Conservation (phyloP, 1,284 basidiomycete genomes). For the Tilletia indica region DNA sequence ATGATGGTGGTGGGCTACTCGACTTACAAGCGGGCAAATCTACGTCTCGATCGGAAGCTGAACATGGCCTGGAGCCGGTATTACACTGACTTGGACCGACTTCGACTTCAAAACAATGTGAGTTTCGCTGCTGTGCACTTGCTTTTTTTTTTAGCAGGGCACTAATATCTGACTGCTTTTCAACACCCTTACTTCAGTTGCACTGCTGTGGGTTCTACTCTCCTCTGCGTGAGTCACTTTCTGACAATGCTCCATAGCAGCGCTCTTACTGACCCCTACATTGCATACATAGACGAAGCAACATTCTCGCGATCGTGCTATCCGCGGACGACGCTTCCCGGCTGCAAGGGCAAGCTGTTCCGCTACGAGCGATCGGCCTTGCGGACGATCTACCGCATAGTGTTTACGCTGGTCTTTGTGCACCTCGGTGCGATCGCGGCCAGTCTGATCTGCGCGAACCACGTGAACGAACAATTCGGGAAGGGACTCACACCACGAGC, state of each 20-base stretch:
- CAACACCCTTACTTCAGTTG: constrained; percentile 32
- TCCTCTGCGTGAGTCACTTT: constrained; percentile 44
- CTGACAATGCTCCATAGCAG: background rate
- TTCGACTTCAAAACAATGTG: constrained; percentile 41
- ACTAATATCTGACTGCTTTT: background rate
- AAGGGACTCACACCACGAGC: constrained; percentile 26
- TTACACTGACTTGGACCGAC: constrained; percentile 40
- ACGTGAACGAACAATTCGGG: constrained; percentile 26
- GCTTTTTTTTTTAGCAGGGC: background rate
- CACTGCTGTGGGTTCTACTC: constrained; percentile 56
- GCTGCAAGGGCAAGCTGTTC: constrained; percentile 54
- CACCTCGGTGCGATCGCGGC: constrained; percentile 21
- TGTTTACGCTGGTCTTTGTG: constrained; percentile 24
- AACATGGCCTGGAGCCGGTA: constrained; percentile 56
- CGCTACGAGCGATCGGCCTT: constrained; percentile 20
- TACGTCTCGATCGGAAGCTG: constrained; percentile 54
- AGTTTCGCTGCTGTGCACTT: background rate
- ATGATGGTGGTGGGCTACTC: constrained; percentile 54
- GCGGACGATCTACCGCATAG: constrained; percentile 17
- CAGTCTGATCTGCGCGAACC: constrained; percentile 23
- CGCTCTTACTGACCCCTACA: background rate
- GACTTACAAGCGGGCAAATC: constrained; percentile 49
- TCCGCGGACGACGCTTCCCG: constrained; percentile 52
- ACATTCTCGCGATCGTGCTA: constrained; percentile 55
- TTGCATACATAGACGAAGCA: constrained; percentile 28